Conservation (phyloP, 2,329 filamentous ascomycete species). For the Monosporascus sp. region DNA sequence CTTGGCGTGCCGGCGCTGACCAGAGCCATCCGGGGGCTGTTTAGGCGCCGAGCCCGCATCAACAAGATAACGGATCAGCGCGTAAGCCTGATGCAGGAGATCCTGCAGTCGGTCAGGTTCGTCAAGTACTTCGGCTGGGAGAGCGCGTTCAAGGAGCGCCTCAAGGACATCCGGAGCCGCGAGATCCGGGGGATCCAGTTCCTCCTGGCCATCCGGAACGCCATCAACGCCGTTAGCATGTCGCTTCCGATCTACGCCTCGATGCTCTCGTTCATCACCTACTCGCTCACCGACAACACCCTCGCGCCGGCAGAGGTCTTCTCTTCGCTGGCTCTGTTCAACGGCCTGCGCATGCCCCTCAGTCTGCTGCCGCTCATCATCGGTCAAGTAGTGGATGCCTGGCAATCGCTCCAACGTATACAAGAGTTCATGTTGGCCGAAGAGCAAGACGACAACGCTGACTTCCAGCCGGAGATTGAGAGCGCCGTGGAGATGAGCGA, state of each 20-base stretch:
- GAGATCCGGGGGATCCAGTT: slow-evolving; percentile 85
- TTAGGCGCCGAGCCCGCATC: slow-evolving; percentile 70
- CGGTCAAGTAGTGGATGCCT: slow-evolving; percentile 84
- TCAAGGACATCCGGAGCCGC: slow-evolving; percentile 65
- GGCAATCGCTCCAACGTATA: slow-evolving; percentile 77
- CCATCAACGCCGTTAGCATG: slow-evolving; percentile 77
- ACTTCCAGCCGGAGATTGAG: slow-evolving; percentile 49
- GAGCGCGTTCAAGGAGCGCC: slow-evolving; percentile 71
- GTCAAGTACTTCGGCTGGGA: slow-evolving; percentile 99
- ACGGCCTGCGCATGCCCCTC: slow-evolving; percentile 81
- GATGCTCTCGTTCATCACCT: slow-evolving; percentile 91
- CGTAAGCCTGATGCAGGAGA: slow-evolving; percentile 87
- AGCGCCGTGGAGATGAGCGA: slow-evolving; percentile 66
- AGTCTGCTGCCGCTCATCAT: slow-evolving; percentile 86
- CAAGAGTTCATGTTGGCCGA: slow-evolving; percentile 85
- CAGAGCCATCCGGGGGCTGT: slow-evolving; percentile 69
- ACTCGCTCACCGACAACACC: slow-evolving; percentile 58
- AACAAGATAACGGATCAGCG: slow-evolving; percentile 93
- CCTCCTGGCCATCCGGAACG: slow-evolving; percentile 77
- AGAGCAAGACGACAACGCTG: slow-evolving; percentile 70
- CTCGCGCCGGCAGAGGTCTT: slow-evolving; percentile 77
- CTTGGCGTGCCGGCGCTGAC: slow-evolving; percentile 74
- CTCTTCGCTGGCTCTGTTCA: slow-evolving; percentile 91
- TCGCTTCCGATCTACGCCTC: slow-evolving; percentile 89
- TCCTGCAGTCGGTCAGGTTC: slow-evolving; percentile 83